Base-by-base conservation (phyloP, 305 asterid species). In the Fraxinus angustifolia region DNA sequence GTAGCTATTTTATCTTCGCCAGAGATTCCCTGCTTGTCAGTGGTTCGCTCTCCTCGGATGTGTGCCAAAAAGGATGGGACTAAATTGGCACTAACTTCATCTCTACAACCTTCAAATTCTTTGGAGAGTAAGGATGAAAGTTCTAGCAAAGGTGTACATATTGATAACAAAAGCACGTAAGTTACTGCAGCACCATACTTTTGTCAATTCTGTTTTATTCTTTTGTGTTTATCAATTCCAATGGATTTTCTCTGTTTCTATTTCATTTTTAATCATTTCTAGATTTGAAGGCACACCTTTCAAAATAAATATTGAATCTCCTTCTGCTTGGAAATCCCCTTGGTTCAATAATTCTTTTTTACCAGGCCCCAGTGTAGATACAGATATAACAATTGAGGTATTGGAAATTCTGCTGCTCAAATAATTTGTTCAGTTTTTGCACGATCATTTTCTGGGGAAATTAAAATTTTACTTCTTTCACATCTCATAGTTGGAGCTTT, bases 261-360 rank as follows among this genome's bases (percentile, higher is more conserved):
- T 74, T 33, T n/a, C 45, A 12, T 65, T 42, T 50, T 16, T 68
- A 30, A 31, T 74, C 60, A 58, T 70, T 73, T 45, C 53, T 85
- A 92, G 97, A 80, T 90, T 88, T 79, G 87, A 89, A 68, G 96
- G 88, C 71, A 91, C 97, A 11, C 92, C 93, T 75, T 90, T 90
- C 31, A 92, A 77, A 85, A 88, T 91, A 82, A 91, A 92, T 83
- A 80, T 90, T 17, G 98, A 90, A 81, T 94, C 97, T 82, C 98
- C 97, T 86, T 92, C 94, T 60, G 89, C 97, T 50, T 94, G 98
- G 98, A 91, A 90, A 81, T 94, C 98, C 30, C 98, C 97, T 65
- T 94, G 97, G 97, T 90, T 90, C 79, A 79, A 87, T 71, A 94
- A 88, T 83, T 83, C 81, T 76, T 91, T 90, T 78, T 85, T 89